A percentile compares a stretch with the other conserved stretches of the same genome.
Evolutionary conservation across 768 basidiomycete species (phyloP).

Genomic region (Rhodosporidiobolus sp.): DNA sequence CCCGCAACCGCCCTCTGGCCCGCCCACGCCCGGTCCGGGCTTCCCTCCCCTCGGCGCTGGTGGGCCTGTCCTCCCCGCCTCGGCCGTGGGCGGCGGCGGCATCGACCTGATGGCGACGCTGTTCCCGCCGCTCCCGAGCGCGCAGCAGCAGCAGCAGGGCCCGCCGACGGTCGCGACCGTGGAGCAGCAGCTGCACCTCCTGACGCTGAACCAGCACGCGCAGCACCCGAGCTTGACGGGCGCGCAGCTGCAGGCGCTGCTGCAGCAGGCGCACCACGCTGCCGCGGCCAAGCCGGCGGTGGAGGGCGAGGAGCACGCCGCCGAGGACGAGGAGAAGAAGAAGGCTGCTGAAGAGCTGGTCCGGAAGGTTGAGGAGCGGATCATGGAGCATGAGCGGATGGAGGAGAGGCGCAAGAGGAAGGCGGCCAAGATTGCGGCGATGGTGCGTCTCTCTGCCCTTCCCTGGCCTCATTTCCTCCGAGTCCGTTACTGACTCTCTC

Average conservation of each 20-base stretch:
- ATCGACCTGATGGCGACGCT: constrained; percentile 29
- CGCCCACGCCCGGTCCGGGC: neutral
- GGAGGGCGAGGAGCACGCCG: neutral
- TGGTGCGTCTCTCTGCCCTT: constrained; percentile 57
- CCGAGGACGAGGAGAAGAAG: constrained; percentile 13
- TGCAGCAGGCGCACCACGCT: constrained; percentile 28
- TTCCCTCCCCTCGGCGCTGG: constrained; percentile 32
- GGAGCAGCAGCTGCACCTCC: constrained; percentile 26
- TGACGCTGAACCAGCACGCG: constrained; percentile 8
- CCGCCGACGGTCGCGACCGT: constrained; percentile 8
- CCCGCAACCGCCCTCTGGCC: neutral
- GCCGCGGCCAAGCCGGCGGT: neutral
- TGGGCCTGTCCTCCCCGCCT: neutral
- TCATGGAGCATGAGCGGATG: constrained; percentile 58
- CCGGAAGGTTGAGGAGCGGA: constrained; percentile 66
- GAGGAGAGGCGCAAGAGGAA: constrained; percentile 72
- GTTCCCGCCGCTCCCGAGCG: constrained; percentile 36
- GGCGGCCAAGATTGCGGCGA: constrained; percentile 80
- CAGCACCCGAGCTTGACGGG: constrained; percentile 36
- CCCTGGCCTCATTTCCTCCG: neutral
- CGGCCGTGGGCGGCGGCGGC: neutral
- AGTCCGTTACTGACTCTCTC: neutral
- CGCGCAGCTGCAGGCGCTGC: constrained; percentile 27
- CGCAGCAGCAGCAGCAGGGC: neutral
- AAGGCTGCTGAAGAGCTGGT: constrained; percentile 83